phyloP scores from a whole-genome alignment of 83 land plant species.

The Picea engelmannii region DNA sequence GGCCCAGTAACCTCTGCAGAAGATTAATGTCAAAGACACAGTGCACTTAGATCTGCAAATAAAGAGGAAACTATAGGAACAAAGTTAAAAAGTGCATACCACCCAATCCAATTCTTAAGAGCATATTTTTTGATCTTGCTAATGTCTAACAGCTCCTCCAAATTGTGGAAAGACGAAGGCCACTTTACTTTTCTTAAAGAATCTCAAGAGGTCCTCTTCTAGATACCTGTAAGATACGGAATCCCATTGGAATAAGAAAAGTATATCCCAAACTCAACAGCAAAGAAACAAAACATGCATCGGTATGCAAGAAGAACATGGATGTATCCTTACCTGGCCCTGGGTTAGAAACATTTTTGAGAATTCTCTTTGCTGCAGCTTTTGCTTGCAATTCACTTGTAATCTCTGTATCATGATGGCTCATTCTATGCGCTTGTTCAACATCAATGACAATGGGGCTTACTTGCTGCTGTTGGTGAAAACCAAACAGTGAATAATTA shows the following conservation, averaged over 20 bases:
- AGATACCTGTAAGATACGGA: slow-evolving; percentile 18
- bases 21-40: too few relatives aligned
- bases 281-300: slow-evolving; percentile 46
- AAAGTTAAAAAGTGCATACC: slow-evolving; percentile 37
- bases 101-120: slow-evolving; percentile 53
- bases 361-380: slow-evolving; percentile 50
- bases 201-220: slow-evolving; percentile 39
- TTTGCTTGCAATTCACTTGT: slow-evolving; percentile 58
- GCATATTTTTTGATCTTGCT: slow-evolving; percentile 47
- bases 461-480: background rate
- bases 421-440: slow-evolving; percentile 25
- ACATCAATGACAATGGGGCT: slow-evolving; percentile 27
- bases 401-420: slow-evolving; percentile 48
- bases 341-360: slow-evolving; percentile 62
- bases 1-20: too few relatives aligned
- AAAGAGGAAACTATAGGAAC: too few relatives aligned
- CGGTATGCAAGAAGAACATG: slow-evolving; percentile 26
- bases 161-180: slow-evolving; percentile 28
- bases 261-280: too few relatives aligned
- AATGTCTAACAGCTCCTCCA: slow-evolving; percentile 41
- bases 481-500: too few relatives aligned
- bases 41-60: too few relatives aligned
- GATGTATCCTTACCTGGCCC: slow-evolving; percentile 48
- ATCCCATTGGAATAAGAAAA: too few relatives aligned
- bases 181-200: slow-evolving; percentile 48